Base-by-base conservation (phyloP, 148 eudicot species). In the Heliosperma pusillum region DNA sequence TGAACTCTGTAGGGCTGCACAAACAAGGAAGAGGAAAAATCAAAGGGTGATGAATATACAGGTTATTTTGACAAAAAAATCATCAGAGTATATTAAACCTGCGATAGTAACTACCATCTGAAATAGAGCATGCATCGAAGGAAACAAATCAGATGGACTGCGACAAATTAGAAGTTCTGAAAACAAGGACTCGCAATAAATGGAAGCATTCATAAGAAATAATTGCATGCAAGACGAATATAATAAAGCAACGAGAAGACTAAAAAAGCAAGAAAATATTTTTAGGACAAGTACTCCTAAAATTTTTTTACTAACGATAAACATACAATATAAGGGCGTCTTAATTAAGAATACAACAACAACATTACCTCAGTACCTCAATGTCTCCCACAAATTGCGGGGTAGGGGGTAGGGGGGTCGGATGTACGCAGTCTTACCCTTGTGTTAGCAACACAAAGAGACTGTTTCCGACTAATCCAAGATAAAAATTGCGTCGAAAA, bases 1-100 rank as follows among this genome's bases (percentile, higher is more conserved):
- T 80, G 79, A 76, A 76, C 80, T 59, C 83, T 76, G 47, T 71
- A 76, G 53, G 83, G 79, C 83, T 76, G 83, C 83, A 72, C 68
- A 76, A 60, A 76, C 27, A 72, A 33, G 25, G 36, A 29, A 80
- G 56, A 25, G 8, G 24, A 24, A 20, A 42, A 26, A 66, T 36
- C 50, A 59, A 17, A 27, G 24, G 27, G 45, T 25, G 74, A 26
- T 10, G 55, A 50, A 15, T 50, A 52, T 26, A 19, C 20, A 15
- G 17, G 22, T 44, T 20, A 19, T 50, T 61, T 44, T 52, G 42
- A 10, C n/a, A 36, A 27, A 70, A 69, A 59, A 22, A 78, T 30
- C 7, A 36, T 56, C 25, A 65, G 24, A 24, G 71, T 22, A 64
- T 16, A 64, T 50, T 16, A 53, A 9, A 12, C 61, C 13, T 29